phyloP scores from a whole-genome alignment of 2,329 filamentous ascomycete species.

The Hypomyces perniciosus region DNA sequence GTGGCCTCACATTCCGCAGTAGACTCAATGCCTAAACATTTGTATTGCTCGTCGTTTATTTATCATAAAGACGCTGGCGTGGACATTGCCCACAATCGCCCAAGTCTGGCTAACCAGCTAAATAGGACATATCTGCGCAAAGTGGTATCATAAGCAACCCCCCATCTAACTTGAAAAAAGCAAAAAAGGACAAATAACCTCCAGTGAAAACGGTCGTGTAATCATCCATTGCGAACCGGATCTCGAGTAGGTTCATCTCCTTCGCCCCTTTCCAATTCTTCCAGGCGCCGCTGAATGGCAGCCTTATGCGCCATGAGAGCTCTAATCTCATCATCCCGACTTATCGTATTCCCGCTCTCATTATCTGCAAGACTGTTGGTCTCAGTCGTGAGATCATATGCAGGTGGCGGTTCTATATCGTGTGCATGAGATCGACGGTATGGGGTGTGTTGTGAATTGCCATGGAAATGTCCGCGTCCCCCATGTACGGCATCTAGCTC shows the following conservation, averaged over 20 bases:
- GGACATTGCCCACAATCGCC: background rate
- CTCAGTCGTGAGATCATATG: conserved; percentile 24
- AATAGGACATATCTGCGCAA: conserved; percentile 12
- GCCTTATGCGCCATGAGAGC: conserved; percentile 29
- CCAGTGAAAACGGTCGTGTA: background rate
- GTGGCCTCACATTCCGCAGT: no score
- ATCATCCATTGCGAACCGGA: background rate
- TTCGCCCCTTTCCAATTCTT: conserved; percentile 24
- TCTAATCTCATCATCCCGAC: conserved; percentile 26
- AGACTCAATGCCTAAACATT: no score
- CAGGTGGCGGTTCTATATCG: conserved; percentile 24
- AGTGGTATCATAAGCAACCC: conserved; percentile 25
- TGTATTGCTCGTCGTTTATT: no score
- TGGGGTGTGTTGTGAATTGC: conserved; percentile 2
- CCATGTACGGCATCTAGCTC: conserved; percentile 21
- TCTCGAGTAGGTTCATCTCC: background rate
- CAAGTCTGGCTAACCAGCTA: background rate
- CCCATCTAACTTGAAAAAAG: background rate
- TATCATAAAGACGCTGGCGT: no score
- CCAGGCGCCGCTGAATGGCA: conserved; percentile 29
- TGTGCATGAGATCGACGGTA: conserved; percentile 3
- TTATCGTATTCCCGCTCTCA: conserved; percentile 17
- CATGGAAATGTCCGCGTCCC: conserved; percentile 13
- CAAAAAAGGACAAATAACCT: background rate
- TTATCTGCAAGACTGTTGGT: conserved; percentile 19